Percentiles rank a stretch among this genome's conserved stretches.
These are phyloP conservation scores for Hyaloscypha bicolor DNA, from an alignment of 495 filamentous ascomycete genomes.

Conservation along the genomic window DNA sequence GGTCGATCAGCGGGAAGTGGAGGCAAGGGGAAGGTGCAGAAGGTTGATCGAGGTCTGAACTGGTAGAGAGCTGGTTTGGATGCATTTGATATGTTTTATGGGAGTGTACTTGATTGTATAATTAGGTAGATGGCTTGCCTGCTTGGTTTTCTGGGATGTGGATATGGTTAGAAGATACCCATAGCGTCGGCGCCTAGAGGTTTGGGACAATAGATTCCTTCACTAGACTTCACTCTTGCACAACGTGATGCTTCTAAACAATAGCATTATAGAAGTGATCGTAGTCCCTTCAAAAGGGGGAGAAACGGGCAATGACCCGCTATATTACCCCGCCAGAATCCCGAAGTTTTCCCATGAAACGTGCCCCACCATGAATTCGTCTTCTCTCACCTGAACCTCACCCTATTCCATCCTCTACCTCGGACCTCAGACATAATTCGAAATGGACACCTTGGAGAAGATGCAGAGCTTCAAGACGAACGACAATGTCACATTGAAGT, in stretches of 20 bases:
- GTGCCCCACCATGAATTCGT: background rate
- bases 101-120: constrained; percentile 5
- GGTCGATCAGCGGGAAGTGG: constrained; percentile 18
- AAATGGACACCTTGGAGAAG: background rate
- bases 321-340: background rate
- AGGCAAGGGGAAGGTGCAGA: background rate
- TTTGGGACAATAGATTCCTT: constrained; percentile 29
- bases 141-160: background rate
- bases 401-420: background rate
- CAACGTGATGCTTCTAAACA: background rate
- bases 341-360: constrained; percentile 18
- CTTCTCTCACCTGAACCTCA: background rate
- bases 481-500: constrained; percentile 13
- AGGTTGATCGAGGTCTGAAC: background rate
- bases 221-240: background rate
- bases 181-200: constrained; percentile 28
- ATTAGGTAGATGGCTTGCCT: constrained; percentile 5
- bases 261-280: too few species aligned
- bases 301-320: background rate
- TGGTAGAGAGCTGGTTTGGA: constrained; percentile 12
- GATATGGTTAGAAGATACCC: constrained; percentile 22
- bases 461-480: constrained; percentile 9
- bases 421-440: background rate
- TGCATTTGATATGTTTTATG: background rate
- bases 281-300: too few species aligned